phyloP scores from a whole-genome alignment of 352 stramenopile species.

The Phytophthora cajani region DNA sequence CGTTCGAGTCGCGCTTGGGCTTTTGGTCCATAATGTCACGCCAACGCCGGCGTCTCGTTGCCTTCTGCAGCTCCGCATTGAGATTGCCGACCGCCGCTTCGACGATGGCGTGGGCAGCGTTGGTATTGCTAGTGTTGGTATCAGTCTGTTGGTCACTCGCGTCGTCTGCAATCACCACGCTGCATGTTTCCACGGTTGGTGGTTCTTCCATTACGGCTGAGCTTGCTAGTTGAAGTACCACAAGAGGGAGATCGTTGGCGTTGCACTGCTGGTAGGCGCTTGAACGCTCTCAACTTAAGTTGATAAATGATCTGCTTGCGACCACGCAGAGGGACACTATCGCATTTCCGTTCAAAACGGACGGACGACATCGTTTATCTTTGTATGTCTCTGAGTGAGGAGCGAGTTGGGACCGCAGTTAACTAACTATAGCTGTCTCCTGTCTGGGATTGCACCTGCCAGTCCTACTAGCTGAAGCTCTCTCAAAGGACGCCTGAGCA shows the following conservation, averaged over 20 bases:
- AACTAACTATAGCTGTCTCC: too few relatives aligned
- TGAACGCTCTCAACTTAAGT: neutral
- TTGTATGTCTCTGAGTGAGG: too few relatives aligned
- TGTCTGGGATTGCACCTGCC: too few relatives aligned
- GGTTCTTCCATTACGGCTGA: neutral
- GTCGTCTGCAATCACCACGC: neutral
- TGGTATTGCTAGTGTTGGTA: neutral
- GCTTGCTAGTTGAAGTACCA: too few relatives aligned
- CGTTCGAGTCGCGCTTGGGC: neutral
- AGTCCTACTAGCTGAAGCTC: too few relatives aligned
- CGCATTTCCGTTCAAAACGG: too few relatives aligned
- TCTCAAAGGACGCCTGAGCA: too few relatives aligned
- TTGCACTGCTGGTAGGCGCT: neutral
- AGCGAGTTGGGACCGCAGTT: too few relatives aligned
- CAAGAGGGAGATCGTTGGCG: too few relatives aligned
- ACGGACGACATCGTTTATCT: too few relatives aligned
- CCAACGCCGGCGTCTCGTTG: neutral
- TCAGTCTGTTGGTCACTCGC: neutral
- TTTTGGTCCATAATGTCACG: neutral
- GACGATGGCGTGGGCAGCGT: neutral
- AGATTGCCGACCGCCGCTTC: neutral
- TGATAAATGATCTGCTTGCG: too few relatives aligned
- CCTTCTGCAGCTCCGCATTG: neutral
- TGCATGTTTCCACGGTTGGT: neutral
- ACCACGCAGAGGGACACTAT: too few relatives aligned